Evolutionary conservation across 2,329 filamentous ascomycete genomes (phyloP).

Genomic region (Epichloe sylvatica): DNA sequence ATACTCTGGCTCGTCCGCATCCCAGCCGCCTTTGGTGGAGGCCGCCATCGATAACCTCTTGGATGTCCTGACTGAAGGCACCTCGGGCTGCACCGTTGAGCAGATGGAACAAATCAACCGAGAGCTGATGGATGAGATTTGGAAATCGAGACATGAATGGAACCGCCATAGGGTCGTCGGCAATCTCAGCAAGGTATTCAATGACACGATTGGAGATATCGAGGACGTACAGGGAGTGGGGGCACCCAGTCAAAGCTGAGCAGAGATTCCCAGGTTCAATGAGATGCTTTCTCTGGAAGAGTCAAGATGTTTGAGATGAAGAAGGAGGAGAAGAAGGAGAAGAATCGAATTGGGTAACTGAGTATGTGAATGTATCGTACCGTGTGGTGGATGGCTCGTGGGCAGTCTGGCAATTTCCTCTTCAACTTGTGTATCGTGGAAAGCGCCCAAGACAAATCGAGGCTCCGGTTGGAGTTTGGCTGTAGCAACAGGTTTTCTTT

Average conservation of each 20-base stretch:
- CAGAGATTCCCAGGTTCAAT: constrained; percentile 4
- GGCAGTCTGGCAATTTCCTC: background rate
- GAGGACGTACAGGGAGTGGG: constrained; percentile 35
- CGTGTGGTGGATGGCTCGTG: background rate
- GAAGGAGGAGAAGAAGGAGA: background rate
- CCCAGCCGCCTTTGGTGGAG: constrained; percentile 32
- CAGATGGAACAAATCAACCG: constrained; percentile 91
- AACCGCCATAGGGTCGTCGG: constrained; percentile 63
- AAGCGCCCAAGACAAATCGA: background rate
- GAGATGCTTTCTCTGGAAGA: background rate
- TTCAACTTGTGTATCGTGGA: background rate
- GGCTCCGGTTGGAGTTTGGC: background rate
- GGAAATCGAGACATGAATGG: constrained; percentile 66
- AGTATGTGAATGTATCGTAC: background rate
- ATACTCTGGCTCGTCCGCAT: constrained; percentile 24
- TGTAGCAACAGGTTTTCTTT: background rate
- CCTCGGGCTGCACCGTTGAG: constrained; percentile 72
- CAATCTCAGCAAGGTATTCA: constrained; percentile 55
- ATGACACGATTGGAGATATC: constrained; percentile 58
- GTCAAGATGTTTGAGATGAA: background rate
- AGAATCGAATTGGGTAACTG: background rate
- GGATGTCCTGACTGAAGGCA: constrained; percentile 47
- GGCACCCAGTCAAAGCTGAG: constrained; percentile 27
- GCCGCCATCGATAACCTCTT: constrained; percentile 44
- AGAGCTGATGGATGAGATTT: constrained; percentile 79